phyloP scores from a whole-genome alignment of 352 stramenopile genomes.

The Phytophthora colocasiae region DNA sequence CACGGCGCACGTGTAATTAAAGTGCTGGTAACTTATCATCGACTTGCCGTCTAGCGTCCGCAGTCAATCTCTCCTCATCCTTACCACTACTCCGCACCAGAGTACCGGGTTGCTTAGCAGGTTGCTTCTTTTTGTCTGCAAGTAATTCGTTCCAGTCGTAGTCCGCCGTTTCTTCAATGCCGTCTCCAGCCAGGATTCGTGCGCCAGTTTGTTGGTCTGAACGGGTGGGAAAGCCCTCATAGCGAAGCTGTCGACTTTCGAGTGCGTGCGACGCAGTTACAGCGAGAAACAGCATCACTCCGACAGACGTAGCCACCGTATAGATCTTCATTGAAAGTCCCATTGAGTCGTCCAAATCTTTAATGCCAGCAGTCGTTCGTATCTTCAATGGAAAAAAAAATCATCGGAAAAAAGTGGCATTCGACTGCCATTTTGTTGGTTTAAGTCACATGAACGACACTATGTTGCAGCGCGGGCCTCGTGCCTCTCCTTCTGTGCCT shows the following conservation, averaged over 20 bases:
- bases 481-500: slow-evolving; percentile 1
- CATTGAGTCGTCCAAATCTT: slow-evolving; percentile 11
- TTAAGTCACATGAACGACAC: slow-evolving; percentile 29
- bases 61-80: neutral
- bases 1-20: too few relatives aligned
- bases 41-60: too few relatives aligned
- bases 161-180: slow-evolving; percentile 14
- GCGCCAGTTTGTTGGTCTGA: neutral
- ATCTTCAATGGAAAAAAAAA: slow-evolving; percentile 9
- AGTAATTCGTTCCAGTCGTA: slow-evolving; percentile 17
- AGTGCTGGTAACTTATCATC: too few relatives aligned
- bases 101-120: neutral
- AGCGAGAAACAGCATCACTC: neutral
- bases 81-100: neutral
- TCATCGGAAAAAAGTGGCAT: neutral
- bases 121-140: neutral
- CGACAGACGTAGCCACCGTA: neutral
- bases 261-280: neutral
- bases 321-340: slow-evolving; percentile 18
- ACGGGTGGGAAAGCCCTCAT: too few relatives aligned
- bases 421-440: slow-evolving; percentile 6
- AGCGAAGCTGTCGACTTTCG: neutral
- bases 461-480: slow-evolving; percentile 10
- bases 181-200: slow-evolving; percentile 16
- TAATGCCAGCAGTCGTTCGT: slow-evolving; percentile 5